These are phyloP conservation scores for Maudiozyma serrabonitensis DNA, from an alignment of 805 yeast species.

Conservation along the genomic window DNA sequence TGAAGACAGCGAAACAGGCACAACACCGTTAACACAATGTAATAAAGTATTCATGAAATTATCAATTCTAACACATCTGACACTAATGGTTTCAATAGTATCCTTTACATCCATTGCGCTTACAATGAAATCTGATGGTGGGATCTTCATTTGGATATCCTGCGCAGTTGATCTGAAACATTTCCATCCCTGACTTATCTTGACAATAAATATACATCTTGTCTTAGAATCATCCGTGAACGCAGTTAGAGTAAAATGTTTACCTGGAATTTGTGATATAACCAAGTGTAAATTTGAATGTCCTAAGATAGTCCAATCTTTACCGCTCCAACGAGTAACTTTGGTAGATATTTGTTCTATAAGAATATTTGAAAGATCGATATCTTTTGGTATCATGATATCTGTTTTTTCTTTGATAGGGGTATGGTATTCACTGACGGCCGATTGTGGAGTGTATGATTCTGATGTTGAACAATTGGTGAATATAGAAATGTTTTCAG, in stretches of 20 bases:
- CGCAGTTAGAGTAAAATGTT: conserved; percentile 8
- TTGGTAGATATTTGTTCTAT: conserved; percentile 8
- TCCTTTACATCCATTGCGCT: conserved; percentile 5
- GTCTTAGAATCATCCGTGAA: conserved; percentile 6
- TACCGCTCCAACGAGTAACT: conserved; percentile 19
- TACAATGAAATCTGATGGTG: conserved; percentile 8
- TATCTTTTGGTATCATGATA: not conserved
- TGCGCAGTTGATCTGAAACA: conserved; percentile 22
- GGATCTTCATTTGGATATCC: conserved; percentile 23
- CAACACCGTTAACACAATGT: conserved; percentile 14
- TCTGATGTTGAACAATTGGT: conserved; percentile 2
- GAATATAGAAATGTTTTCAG: not conserved
- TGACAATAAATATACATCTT: conserved; percentile 10
- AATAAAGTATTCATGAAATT: conserved; percentile 14
- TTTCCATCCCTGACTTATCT: conserved; percentile 16
- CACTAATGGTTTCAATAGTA: conserved; percentile 9
- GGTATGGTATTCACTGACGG: not conserved
- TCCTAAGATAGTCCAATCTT: conserved; percentile 16
- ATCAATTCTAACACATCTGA: conserved; percentile 18
- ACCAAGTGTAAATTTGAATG: conserved; percentile 4
- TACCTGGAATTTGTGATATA: conserved; percentile 4
- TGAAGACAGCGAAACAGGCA: conserved; percentile 10
- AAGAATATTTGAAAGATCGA: not conserved
- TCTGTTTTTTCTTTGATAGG: not conserved
- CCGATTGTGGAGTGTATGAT: not conserved